Conservation (phyloP, 352 stramenopile genomes). For the Peronospora destructor region DNA sequence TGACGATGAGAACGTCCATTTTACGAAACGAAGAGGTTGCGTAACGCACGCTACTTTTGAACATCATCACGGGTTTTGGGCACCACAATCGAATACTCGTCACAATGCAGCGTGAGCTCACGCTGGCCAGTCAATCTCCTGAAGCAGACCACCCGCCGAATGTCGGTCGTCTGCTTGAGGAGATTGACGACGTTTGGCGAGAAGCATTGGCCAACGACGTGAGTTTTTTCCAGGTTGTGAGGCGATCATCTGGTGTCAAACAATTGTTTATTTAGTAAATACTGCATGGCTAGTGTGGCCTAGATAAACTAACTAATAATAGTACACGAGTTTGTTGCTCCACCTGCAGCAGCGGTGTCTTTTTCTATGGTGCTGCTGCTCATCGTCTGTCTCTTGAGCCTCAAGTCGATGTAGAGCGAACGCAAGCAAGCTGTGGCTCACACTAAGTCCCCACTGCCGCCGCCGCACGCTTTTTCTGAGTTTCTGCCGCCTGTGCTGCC, state of each 20-base stretch:
- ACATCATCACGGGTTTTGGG: not conserved
- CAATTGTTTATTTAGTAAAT: constrained; percentile 26
- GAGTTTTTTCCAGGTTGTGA: not conserved
- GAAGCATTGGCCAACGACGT: not conserved
- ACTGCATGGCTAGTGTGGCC: constrained; percentile 11
- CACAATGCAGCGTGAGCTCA: not conserved
- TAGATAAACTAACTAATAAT: constrained; percentile 31
- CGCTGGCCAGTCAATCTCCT: constrained; percentile 23
- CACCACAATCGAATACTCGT: constrained; percentile 1
- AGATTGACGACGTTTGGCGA: constrained; percentile 3
- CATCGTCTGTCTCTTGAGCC: constrained; percentile 9
- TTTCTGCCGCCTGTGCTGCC: constrained; percentile 23
- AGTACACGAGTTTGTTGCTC: constrained; percentile 22
- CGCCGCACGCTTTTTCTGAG: constrained; percentile 29
- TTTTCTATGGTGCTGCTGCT: constrained; percentile 26
- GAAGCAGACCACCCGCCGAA: constrained; percentile 13
- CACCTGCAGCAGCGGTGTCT: constrained; percentile 13
- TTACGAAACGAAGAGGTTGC: constrained; percentile 1
- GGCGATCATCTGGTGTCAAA: constrained; percentile 4
- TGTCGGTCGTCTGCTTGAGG: too few relatives aligned
- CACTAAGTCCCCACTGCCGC: constrained; percentile 9
- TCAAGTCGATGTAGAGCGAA: constrained; percentile 4
- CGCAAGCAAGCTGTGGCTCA: constrained; percentile 5
- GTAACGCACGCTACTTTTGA: not conserved
- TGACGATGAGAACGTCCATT: constrained; percentile 4